Evolutionary conservation across 306 rosid species (phyloP), one percentile per base, ranked within the genome.

Genomic region (Gleditsia sinensis): DNA sequence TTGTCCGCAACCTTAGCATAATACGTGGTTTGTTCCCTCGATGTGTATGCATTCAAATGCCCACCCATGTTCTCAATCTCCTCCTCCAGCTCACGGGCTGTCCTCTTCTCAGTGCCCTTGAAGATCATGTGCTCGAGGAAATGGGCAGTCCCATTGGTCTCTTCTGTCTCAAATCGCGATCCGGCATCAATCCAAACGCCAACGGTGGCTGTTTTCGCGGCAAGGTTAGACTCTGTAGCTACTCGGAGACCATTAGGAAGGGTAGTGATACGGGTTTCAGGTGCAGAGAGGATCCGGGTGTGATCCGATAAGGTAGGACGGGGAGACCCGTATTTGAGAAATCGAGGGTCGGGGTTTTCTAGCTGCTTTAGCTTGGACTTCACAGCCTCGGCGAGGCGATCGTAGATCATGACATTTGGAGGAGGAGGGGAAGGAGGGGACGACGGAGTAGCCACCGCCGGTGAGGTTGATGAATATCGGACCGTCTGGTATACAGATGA

Each of bases 1-100:
- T 70, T 79, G 17, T 82, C 87, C 6, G 83, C 17, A 17, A 93
- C 97, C 81, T 91, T 88, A 1, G 98, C 98, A 24, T 93, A 93
- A 46, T 93, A 93, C 0, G 97, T 91, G 0, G 98, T 93, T 53
- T 91, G 97, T 61, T 93, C 98, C 87, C 97, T 85, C 4, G 98
- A 93, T 0, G 90, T 94, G 80, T 94, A 91, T 0, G 97, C 98
- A 71, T 94, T 94, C 74, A 94, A 74, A 50, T 94, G 98, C 0
- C 98, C 98, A 2, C 98, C 98, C 97, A 91, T 94, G 78, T 94
- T 94, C 91, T 94, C 98, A 43, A 91, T 85, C 84, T 94, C 97
- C 60, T 90, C 96, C 75, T 94, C 97, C 2, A 94, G 82, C 61
- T 83, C 80, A 19, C 90, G 81, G 1, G 95, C 93, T n/a, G 90